Evolutionary conservation across 1,139 yeast genomes (phyloP), one percentile per base, ranked within the genome.

Genomic region (Kurtzmaniella natalensis): DNA sequence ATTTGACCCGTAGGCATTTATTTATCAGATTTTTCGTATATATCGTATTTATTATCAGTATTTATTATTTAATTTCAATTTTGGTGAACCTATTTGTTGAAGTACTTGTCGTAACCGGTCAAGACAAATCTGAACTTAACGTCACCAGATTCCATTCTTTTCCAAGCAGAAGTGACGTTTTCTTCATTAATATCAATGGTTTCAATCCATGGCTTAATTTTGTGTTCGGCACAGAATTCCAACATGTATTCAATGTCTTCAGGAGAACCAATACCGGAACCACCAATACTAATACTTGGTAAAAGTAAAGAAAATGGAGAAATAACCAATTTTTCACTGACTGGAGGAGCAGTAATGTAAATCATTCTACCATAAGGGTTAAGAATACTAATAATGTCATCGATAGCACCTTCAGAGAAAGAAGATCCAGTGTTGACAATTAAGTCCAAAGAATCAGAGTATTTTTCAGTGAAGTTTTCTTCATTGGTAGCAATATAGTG

Each of bases 401-500:
- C 10, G 22, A 19, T 19, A 19, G 9, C 10, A 19, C 22, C 22
- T 19, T 19, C 22, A 10, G n/a, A n/a, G n/a, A n/a, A n/a, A n/a
- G n/a, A n/a, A n/a, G n/a, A n/a, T n/a, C n/a, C 17, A 11, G 17
- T 13, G 17, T 25, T 25, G 9, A 25, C 15, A 25, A 25, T 25
- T 6, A 25, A 7, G 28, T 25, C 28, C 6, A 25, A 25, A 5
- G 9, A 15, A 23, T 23, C n/a, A 14, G 15, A 7, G 6, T 25
- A 6, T 10, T 25, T 14, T 10, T 25, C 10, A 5, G 11, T 17
- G 37, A 32, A 37, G 28, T 53, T 46, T 14, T 59, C 60, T 38
- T 58, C 70, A 19, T 52, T 57, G 4, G 79, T 75, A 28, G 78
- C 78, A 42, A 75, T 55, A 44, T 66, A 73, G 15, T 62, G 61